Percentiles rank a stretch among this genome's conserved stretches.
These are phyloP conservation scores for Cordyceps farinosa DNA, from an alignment of 2,329 filamentous ascomycete genomes.

Conservation along the genomic window DNA sequence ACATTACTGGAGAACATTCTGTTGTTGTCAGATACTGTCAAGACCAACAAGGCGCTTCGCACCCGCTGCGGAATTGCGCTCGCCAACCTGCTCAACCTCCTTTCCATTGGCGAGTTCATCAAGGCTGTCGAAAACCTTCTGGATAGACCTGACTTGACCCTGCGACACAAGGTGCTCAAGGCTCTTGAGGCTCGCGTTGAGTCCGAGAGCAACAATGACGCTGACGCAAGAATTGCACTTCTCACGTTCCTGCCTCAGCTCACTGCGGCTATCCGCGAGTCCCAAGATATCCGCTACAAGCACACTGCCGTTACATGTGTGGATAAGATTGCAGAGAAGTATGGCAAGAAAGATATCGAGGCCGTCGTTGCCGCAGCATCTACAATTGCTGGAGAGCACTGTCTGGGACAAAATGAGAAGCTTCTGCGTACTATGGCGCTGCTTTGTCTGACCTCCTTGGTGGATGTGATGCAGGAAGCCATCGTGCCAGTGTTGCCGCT, in stretches of 20 bases:
- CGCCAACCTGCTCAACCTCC: conserved; percentile 74
- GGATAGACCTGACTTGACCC: conserved; percentile 67
- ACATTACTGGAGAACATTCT: conserved; percentile 64
- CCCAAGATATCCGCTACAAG: conserved; percentile 70
- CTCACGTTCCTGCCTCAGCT: conserved; percentile 77
- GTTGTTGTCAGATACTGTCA: conserved; percentile 62
- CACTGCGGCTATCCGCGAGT: conserved; percentile 70
- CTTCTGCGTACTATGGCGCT: conserved; percentile 79
- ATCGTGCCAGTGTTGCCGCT: conserved; percentile 79
- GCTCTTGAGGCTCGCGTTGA: conserved; percentile 79
- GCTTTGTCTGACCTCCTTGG: conserved; percentile 81
- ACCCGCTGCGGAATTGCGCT: conserved; percentile 65
- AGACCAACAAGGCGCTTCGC: conserved; percentile 53
- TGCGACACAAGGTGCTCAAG: conserved; percentile 74
- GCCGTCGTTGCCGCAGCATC: conserved; percentile 71
- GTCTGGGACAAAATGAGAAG: conserved; percentile 69
- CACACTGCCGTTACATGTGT: conserved; percentile 85
- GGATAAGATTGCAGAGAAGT: conserved; percentile 90
- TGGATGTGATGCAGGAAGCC: conserved; percentile 82
- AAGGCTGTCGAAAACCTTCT: conserved; percentile 81
- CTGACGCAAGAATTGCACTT: conserved; percentile 64
- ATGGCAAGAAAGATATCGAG: conserved; percentile 84
- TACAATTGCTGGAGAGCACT: conserved; percentile 71
- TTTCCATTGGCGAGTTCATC: conserved; percentile 85
- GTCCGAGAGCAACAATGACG: conserved; percentile 66